Evolutionary conservation across 441 rosid species (phyloP).

Genomic region (Arabidopsis lyrata): DNA sequence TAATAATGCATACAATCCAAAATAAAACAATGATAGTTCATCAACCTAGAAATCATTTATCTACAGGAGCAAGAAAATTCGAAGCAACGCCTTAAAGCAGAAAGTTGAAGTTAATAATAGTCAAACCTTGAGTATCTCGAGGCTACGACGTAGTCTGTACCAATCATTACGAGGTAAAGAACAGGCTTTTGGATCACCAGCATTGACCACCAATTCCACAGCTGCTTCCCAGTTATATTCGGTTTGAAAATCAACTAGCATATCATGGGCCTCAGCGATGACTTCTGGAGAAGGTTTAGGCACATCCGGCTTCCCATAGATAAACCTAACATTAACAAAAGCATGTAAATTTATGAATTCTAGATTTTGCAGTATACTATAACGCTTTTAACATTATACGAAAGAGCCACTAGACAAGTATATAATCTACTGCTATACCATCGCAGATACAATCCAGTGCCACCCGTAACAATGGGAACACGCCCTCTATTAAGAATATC

Average conservation of each 20-base stretch:
- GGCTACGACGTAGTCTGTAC: slow-evolving; percentile 88
- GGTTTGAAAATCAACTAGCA: slow-evolving; percentile 66
- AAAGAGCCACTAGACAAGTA: slow-evolving; percentile 6
- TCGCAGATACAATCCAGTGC: slow-evolving; percentile 92
- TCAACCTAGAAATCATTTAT: slow-evolving; percentile 5
- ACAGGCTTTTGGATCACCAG: slow-evolving; percentile 73
- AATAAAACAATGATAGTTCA: background rate
- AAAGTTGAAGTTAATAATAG: slow-evolving; percentile 3
- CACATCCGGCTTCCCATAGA: slow-evolving; percentile 92
- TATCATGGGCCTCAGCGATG: slow-evolving; percentile 60
- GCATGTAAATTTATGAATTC: background rate
- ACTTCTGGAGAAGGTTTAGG: slow-evolving; percentile 80
- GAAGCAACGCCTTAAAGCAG: slow-evolving; percentile 9
- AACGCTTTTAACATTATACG: background rate
- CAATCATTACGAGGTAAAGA: slow-evolving; percentile 79
- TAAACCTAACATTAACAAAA: slow-evolving; percentile 58
- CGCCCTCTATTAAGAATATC: slow-evolving; percentile 62
- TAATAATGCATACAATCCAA: slow-evolving; percentile 3
- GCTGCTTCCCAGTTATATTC: slow-evolving; percentile 82
- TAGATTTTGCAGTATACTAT: background rate
- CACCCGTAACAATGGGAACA: slow-evolving; percentile 88
- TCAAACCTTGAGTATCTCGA: slow-evolving; percentile 92
- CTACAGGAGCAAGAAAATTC: background rate
- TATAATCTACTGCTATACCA: slow-evolving; percentile 63
- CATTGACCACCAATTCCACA: slow-evolving; percentile 71